phyloP scores from a whole-genome alignment of 441 rosid species.

The Populus tomentosa region DNA sequence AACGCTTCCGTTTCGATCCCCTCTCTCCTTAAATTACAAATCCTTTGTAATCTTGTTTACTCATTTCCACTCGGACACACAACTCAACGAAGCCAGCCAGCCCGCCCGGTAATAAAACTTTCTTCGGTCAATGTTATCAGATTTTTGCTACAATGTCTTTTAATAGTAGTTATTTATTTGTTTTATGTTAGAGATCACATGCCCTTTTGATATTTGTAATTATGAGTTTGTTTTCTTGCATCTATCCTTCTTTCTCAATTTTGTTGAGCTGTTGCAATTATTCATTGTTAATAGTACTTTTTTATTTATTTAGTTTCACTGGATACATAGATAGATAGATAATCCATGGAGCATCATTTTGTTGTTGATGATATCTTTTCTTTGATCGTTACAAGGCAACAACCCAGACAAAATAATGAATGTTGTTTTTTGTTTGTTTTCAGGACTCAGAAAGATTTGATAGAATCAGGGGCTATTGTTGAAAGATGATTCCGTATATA shows the following conservation, averaged over 20 bases:
- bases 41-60: background rate
- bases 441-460: slow-evolving; percentile 16
- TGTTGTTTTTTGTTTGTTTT: slow-evolving; percentile 6
- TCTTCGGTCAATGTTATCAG: background rate
- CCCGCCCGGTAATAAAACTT: background rate
- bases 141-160: background rate
- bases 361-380: background rate
- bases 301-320: background rate
- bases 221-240: too few relatives aligned
- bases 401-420: background rate
- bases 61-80: background rate
- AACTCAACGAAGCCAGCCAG: background rate
- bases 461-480: background rate
- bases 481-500: slow-evolving; percentile 68
- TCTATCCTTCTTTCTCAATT: background rate
- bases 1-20: slow-evolving; percentile 2
- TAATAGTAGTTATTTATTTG: background rate
- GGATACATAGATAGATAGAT: background rate
- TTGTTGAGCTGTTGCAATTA: background rate
- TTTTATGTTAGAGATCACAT: background rate
- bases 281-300: background rate
- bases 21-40: background rate
- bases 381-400: background rate
- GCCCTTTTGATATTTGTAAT: too few relatives aligned
- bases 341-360: background rate